Evolutionary conservation across 2,329 filamentous ascomycete species (phyloP).

Genomic region (Colletotrichum chlorophyti): DNA sequence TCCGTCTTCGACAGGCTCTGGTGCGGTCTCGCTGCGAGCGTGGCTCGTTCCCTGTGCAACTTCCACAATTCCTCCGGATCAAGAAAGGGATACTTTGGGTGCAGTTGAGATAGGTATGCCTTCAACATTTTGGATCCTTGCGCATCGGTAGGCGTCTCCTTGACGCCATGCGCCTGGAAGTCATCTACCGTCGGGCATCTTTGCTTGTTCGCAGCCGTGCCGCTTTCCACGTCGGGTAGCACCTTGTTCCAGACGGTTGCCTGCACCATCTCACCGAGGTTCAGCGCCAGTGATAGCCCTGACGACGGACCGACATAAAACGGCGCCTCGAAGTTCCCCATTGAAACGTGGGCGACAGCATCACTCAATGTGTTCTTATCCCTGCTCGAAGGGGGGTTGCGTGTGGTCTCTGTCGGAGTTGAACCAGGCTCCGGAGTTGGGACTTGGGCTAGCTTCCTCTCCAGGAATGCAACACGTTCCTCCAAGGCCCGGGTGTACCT

Average conservation of each 20-base stretch:
- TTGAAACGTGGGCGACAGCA: slow-evolving; percentile 55
- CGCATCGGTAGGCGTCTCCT: slow-evolving; percentile 51
- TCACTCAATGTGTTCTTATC: slow-evolving; percentile 41
- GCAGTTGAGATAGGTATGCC: slow-evolving; percentile 52
- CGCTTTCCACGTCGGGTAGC: slow-evolving; percentile 34
- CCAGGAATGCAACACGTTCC: slow-evolving; percentile 48
- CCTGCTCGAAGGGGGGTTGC: slow-evolving; percentile 2
- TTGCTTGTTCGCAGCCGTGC: slow-evolving; percentile 14
- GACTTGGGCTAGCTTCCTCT: slow-evolving; percentile 35
- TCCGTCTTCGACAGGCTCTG: slow-evolving; percentile 27
- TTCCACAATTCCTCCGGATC: slow-evolving; percentile 51
- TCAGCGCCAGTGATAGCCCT: slow-evolving; percentile 54
- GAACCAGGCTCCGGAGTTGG: background rate
- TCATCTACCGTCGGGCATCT: slow-evolving; percentile 45
- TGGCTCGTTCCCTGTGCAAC: slow-evolving; percentile 47
- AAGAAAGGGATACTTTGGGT: slow-evolving; percentile 57
- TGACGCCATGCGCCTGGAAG: slow-evolving; percentile 46
- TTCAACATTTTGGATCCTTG: slow-evolving; percentile 51
- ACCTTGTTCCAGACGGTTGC: slow-evolving; percentile 61
- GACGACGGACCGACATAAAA: slow-evolving; percentile 52
- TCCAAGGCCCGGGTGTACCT: slow-evolving; percentile 51
- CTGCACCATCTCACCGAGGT: slow-evolving; percentile 60
- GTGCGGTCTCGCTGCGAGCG: slow-evolving; percentile 42
- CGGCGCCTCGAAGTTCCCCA: slow-evolving; percentile 51
- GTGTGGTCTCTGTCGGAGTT: background rate